phyloP scores from a whole-genome alignment of 768 basidiomycete species.

The Thelephora aurantiotincta region DNA sequence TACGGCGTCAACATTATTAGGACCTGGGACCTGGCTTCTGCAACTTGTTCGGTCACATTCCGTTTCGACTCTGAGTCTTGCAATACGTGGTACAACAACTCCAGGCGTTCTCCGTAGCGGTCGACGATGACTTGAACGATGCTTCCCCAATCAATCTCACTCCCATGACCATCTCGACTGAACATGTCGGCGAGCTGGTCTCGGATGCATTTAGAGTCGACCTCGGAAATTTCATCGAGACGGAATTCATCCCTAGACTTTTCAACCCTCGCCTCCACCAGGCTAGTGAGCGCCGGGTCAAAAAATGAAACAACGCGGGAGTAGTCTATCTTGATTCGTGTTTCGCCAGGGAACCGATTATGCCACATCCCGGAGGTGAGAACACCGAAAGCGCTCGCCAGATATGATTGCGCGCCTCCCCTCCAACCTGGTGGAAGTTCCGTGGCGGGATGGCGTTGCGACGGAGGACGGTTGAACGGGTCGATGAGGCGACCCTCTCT shows the following conservation, averaged over 20 bases:
- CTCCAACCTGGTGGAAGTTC: slow-evolving; percentile 1
- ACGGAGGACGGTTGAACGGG: not conserved
- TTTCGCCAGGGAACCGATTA: slow-evolving; percentile 21
- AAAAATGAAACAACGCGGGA: slow-evolving; percentile 23
- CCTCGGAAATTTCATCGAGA: slow-evolving; percentile 11
- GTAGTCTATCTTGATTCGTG: slow-evolving; percentile 20
- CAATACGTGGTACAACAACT: slow-evolving; percentile 13
- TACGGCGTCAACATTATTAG: slow-evolving; percentile 18
- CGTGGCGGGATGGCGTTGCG: not conserved
- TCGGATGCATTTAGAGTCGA: slow-evolving; percentile 9
- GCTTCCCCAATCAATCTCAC: slow-evolving; percentile 21
- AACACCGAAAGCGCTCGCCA: slow-evolving; percentile 4
- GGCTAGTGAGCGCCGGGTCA: slow-evolving; percentile 17
- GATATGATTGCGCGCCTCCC: not conserved
- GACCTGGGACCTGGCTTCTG: slow-evolving; percentile 12
- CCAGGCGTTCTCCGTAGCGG: slow-evolving; percentile 18
- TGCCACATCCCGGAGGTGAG: slow-evolving; percentile 15
- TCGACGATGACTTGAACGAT: slow-evolving; percentile 17
- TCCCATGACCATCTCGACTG: slow-evolving; percentile 4
- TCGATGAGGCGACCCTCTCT: not conserved
- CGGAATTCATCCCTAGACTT: slow-evolving; percentile 20
- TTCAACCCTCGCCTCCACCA: slow-evolving; percentile 13
- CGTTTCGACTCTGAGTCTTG: slow-evolving; percentile 3
- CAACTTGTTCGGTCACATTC: slow-evolving; percentile 2
- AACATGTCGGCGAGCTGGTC: slow-evolving; percentile 8